Conservation (phyloP, 169 alveolate genomes). For the Besnoitia besnoiti region DNA sequence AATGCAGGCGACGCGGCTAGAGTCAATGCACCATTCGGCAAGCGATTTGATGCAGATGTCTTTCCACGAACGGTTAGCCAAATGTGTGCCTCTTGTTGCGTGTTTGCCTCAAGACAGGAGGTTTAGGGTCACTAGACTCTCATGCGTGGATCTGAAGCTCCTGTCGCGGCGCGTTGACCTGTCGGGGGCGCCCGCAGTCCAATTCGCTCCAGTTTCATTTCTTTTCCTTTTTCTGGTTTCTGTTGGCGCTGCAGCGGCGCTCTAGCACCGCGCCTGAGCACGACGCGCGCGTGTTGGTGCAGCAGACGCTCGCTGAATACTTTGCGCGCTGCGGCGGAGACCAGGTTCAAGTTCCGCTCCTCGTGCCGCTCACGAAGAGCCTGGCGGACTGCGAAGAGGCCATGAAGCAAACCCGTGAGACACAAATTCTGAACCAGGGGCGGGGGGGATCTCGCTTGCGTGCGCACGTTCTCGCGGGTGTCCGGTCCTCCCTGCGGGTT, state of each 20-base stretch:
- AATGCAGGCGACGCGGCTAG: too few relatives aligned
- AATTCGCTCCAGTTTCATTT: too few relatives aligned
- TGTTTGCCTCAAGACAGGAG: too few relatives aligned
- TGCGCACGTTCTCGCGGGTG: too few relatives aligned
- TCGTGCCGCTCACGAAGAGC: neutral
- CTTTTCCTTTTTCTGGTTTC: too few relatives aligned
- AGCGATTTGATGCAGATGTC: too few relatives aligned
- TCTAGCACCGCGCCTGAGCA: slow-evolving; percentile 22
- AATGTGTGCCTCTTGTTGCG: too few relatives aligned
- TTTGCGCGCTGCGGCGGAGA: neutral
- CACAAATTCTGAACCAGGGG: too few relatives aligned
- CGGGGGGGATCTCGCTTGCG: too few relatives aligned
- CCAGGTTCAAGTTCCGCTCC: neutral
- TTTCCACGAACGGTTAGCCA: too few relatives aligned
- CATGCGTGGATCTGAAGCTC: neutral
- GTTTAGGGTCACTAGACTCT: neutral
- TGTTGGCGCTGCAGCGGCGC: neutral
- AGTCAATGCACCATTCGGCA: too few relatives aligned
- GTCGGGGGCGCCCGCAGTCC: neutral
- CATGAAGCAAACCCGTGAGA: neutral
- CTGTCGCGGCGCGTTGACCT: neutral
- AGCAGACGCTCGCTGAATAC: neutral
- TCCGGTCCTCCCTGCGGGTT: too few relatives aligned
- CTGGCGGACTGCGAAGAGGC: neutral
- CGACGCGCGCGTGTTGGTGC: neutral